Evolutionary conservation across 495 filamentous ascomycete species (phyloP).

Genomic region (Letharia columbiana): DNA sequence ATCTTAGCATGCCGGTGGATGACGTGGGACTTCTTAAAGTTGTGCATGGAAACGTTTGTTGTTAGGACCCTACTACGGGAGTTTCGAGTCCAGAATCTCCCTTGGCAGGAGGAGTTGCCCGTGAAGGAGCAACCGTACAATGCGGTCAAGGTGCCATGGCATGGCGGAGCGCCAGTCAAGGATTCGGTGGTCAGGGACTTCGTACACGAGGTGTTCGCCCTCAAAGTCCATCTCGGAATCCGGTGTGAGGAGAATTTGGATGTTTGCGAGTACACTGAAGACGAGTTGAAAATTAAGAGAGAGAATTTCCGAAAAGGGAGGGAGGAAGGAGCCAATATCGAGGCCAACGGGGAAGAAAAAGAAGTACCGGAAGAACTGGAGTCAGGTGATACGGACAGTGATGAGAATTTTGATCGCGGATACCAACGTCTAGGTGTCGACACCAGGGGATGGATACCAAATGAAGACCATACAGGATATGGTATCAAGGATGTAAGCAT

Average conservation of each 20-base stretch:
- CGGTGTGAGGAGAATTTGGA: too few relatives aligned
- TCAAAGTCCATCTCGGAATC: too few relatives aligned
- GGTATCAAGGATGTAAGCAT: not conserved
- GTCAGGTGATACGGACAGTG: too few relatives aligned
- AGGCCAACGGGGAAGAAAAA: too few relatives aligned
- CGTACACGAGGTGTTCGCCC: not conserved
- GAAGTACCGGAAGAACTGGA: too few relatives aligned
- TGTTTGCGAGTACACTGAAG: too few relatives aligned
- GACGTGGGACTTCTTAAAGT: not conserved
- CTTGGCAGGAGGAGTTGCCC: not conserved
- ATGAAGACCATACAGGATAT: not conserved
- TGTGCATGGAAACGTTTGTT: not conserved
- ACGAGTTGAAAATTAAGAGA: too few relatives aligned
- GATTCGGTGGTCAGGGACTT: not conserved
- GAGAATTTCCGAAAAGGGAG: too few relatives aligned
- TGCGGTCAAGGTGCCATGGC: not conserved
- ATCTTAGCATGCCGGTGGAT: not conserved
- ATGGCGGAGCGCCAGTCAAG: not conserved
- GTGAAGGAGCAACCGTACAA: not conserved
- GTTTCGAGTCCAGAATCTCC: not conserved
- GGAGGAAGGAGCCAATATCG: too few relatives aligned
- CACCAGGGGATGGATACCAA: not conserved
- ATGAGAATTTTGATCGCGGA: too few relatives aligned
- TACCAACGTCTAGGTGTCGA: not conserved
- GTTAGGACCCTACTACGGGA: not conserved